Evolutionary conservation across 2,329 filamentous ascomycete species (phyloP), one percentile per base, ranked within the genome.

Genomic region (Sarocladium strictum): DNA sequence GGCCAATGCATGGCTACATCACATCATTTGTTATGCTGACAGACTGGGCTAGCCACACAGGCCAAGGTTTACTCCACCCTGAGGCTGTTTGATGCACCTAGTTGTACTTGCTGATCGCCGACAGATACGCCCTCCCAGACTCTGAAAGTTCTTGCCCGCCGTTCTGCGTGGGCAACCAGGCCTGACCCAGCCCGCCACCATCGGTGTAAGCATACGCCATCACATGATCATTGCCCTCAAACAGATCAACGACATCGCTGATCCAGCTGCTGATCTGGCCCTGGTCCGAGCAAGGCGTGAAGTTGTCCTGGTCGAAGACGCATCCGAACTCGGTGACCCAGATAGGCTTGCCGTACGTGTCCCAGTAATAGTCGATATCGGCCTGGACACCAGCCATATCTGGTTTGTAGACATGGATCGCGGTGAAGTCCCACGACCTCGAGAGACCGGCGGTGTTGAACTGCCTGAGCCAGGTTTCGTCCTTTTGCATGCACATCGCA

Each of bases 401-500:
- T n/a, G n/a, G n/a, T n/a, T n/a, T n/a, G n/a, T n/a, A n/a, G n/a
- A n/a, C n/a, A n/a, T n/a, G n/a, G n/a, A n/a, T n/a, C n/a, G n/a
- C n/a, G n/a, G n/a, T n/a, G n/a, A n/a, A n/a, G n/a, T n/a, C n/a
- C n/a, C n/a, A n/a, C n/a, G n/a, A n/a, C n/a, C n/a, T n/a, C n/a
- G n/a, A n/a, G n/a, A n/a, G n/a, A n/a, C n/a, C 21, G 11, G 55
- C 23, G 17, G 45, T 33, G 27, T 43, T 57, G 17, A 59, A 59
- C 26, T 58, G 33, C 33, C 52, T 55, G 15, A 59, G 58, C 58
- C 58, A 59, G 35, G 32, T 50, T 47, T 59, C 58, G 29, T 59
- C 57, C 49, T 57, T 56, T 51, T 59, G 86, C 58, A 85, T 89
- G 17, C 81, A 85, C 59, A 66, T 89, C 37, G 79, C 88, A 15